phyloP scores from a whole-genome alignment of 768 basidiomycete genomes.

The Kwoniella pini region DNA sequence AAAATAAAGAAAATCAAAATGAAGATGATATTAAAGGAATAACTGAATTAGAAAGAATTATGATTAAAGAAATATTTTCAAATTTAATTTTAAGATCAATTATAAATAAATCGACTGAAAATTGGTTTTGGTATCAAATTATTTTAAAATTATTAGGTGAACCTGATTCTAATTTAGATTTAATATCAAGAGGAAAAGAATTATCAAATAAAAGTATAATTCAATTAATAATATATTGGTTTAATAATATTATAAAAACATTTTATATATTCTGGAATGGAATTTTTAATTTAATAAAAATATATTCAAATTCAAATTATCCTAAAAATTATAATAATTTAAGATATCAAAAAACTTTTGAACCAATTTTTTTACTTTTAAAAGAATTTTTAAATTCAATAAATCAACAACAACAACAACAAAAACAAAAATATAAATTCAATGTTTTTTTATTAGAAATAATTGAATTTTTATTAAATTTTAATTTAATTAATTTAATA shows the following conservation, averaged over 20 bases:
- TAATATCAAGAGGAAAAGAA: neutral
- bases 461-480: no score
- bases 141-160: constrained; percentile 67
- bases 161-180: no score
- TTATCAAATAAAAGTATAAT: neutral
- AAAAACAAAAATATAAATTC: no score
- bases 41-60: constrained; percentile 65
- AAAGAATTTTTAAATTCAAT: no score
- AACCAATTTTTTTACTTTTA: constrained; percentile 13
- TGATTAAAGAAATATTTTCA: constrained; percentile 79
- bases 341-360: constrained; percentile 3
- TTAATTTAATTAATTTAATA: no score
- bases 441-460: no score
- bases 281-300: neutral
- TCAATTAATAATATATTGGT: neutral
- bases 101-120: constrained; percentile 69
- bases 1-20: constrained; percentile 53
- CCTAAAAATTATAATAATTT: neutral
- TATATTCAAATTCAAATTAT: constrained; percentile 6
- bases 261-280: neutral
- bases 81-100: constrained; percentile 66
- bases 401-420: no score
- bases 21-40: neutral
- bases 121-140: constrained; percentile 82
- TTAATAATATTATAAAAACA: neutral